phyloP scores from a whole-genome alignment of 805 yeast genomes.

The Spencermartinsiella europaea region DNA sequence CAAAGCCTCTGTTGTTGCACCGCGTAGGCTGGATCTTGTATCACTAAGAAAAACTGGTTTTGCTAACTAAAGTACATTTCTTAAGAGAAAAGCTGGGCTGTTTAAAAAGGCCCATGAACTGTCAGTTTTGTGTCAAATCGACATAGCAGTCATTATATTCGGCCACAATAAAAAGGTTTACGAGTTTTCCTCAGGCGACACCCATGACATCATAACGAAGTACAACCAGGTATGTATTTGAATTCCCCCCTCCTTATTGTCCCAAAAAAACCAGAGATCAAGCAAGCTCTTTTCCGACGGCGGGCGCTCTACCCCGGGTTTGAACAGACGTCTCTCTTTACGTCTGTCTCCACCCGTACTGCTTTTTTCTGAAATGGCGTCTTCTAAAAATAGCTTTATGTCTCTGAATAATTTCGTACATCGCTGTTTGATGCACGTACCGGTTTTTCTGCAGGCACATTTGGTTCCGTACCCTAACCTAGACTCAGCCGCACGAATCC shows the following conservation, averaged over 20 bases:
- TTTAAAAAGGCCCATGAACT: conserved; percentile 79
- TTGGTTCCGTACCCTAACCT: too few relatives aligned
- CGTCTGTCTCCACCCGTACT: not conserved
- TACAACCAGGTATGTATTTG: conserved; percentile 19
- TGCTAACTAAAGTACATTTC: conserved; percentile 52
- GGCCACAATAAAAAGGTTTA: conserved; percentile 75
- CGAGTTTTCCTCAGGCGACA: conserved; percentile 73
- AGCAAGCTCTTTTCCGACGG: not conserved
- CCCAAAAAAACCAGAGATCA: not conserved
- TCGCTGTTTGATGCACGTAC: too few relatives aligned
- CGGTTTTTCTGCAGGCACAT: too few relatives aligned
- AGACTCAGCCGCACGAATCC: conserved; percentile 25
- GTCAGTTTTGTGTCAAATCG: conserved; percentile 87
- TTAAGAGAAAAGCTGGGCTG: conserved; percentile 89
- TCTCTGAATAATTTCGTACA: too few relatives aligned
- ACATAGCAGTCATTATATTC: conserved; percentile 81
- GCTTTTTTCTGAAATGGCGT: not conserved
- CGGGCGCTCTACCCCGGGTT: not conserved
- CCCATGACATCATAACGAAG: conserved; percentile 39
- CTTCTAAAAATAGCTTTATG: too few relatives aligned
- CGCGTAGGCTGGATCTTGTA: too few relatives aligned
- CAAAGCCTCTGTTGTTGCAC: too few relatives aligned
- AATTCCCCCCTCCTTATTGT: not conserved
- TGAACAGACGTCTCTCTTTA: not conserved
- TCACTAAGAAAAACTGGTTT: not conserved